Evolutionary conservation across 768 basidiomycete species (phyloP), one percentile per base, ranked within the genome.

Genomic region (Boletus vermiculosoides): DNA sequence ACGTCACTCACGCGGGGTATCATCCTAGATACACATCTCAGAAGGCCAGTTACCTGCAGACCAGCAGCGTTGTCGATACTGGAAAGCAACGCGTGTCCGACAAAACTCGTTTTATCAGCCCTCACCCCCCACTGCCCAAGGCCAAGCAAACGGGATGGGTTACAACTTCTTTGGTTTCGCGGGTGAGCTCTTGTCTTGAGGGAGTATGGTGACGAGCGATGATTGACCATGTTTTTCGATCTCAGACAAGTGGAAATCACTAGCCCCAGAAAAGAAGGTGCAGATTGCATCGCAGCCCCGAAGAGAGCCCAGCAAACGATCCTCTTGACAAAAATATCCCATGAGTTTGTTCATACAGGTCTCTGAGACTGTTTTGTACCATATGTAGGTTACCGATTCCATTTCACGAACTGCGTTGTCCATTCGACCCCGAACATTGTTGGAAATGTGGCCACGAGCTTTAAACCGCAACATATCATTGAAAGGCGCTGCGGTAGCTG

Each of bases 91-190:
- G 36, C 69, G 69, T 22, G 61, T 65, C 53, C 65, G 69, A 37
- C 69, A 70, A 47, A 31, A 13, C 41, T 70, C 69, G 12, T 70
- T 71, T 57, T 70, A 70, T 50, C 69, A 69, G 47, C 55, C 66
- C 44, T 63, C 69, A 0, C 1, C 67, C 16, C 9, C 65, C 23
- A 5, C 55, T 3, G 2, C 59, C 31, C 54, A 41, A 36, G 58
- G 12, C 25, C 60, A 65, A 50, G 56, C 54, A 23, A 57, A 22
- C 28, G 58, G 58, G n/a, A 48, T 50, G 47, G 50, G 52, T 40
- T 66, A 63, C 46, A 40, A 56, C 50, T 18, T 71, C 34, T 57
- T 62, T 56, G 51, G 65, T 48, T 53, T 70, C 50, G 55, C 57
- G 20, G 69, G 69, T 69, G 45, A 60, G 60, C 4, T 18, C 18